Evolutionary conservation across 352 stramenopile genomes (phyloP).

Genomic region (Pelagophyceae sp.): DNA sequence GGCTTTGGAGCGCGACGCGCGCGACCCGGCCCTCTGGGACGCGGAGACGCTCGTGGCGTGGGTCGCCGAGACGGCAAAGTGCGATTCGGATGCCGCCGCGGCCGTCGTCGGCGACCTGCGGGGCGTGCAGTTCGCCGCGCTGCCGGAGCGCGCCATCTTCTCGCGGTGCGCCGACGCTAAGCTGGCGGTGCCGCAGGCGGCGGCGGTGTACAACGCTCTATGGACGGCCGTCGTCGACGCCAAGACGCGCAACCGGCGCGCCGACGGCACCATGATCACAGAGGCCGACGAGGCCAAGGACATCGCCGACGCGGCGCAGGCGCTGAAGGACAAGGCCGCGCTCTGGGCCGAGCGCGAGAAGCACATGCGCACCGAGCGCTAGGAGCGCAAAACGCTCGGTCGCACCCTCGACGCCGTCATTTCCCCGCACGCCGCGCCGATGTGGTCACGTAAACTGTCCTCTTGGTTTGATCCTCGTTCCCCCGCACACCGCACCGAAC

Average conservation of each 20-base stretch:
- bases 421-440: too few relatives aligned
- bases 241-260: slow-evolving; percentile 26
- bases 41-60: slow-evolving; percentile 43
- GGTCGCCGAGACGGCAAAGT: slow-evolving; percentile 50
- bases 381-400: too few relatives aligned
- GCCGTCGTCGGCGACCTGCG: slow-evolving; percentile 53
- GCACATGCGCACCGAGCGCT: slow-evolving; percentile 23
- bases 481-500: too few relatives aligned
- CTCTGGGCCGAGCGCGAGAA: slow-evolving; percentile 30
- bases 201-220: slow-evolving; percentile 25
- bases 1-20: slow-evolving; percentile 48
- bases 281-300: slow-evolving; percentile 51
- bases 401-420: too few relatives aligned
- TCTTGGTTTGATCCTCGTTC: too few relatives aligned
- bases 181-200: slow-evolving; percentile 17
- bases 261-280: slow-evolving; percentile 46
- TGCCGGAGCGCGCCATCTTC: slow-evolving; percentile 56
- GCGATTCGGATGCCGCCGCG: slow-evolving; percentile 41
- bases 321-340: slow-evolving; percentile 41
- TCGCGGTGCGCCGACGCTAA: neutral
- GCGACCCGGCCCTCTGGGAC: slow-evolving; percentile 54
- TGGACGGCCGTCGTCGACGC: slow-evolving; percentile 31
- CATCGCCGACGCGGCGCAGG: slow-evolving; percentile 47
- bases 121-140: slow-evolving; percentile 47
- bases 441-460: too few relatives aligned